Base-by-base conservation (phyloP, 257 asterid genomes). In the Cruciata laevipes region DNA sequence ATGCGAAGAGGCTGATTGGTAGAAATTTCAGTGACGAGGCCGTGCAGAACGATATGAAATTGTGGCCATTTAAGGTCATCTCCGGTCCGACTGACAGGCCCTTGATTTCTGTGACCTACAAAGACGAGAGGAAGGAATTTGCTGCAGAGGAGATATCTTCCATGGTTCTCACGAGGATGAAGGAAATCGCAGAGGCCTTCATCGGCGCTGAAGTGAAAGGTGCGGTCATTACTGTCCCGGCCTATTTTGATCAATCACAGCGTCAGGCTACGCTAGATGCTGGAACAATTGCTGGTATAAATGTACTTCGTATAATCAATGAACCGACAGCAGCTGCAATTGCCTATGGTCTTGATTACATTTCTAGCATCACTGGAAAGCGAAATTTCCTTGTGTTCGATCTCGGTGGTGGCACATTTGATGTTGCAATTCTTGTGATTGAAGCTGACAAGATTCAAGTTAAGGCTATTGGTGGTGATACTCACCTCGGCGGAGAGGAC, bases 401-500 rank as follows among this genome's bases (percentile, higher is more conserved):
- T 16, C 40, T 60, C 16, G 65, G 42, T 1, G 65, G 42, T 27
- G 65, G 65, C 14, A 60, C 65, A 14, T 60, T 60, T 31, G 65
- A 60, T 60, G 42, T 60, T 24, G 33, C 65, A 0, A 13, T 60
- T 60, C 42, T 60, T 3, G 1, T 5, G 13, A 60, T 60, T 14
- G 8, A 31, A 60, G 35, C 12, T 4, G 65, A 31, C 21, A 60
- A 60, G 4, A 60, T 60, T 60, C 40, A 60, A 16, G 65, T 60
- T 18, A 60, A 60, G 24, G 65, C 65, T 17, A 60, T 37, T 5
- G 20, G 40, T 16, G 65, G 65, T 60, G 65, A 60, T 7, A 60
- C 65, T 60, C 65, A 60, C 42, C 65, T 60, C 0, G 65, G 65
- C 3, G 65, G 65, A n/a, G 65, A 60, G 65, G 65, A 60, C 20